Conservation (phyloP, 345 rosid genomes). For the Gossypium sturtianum region DNA sequence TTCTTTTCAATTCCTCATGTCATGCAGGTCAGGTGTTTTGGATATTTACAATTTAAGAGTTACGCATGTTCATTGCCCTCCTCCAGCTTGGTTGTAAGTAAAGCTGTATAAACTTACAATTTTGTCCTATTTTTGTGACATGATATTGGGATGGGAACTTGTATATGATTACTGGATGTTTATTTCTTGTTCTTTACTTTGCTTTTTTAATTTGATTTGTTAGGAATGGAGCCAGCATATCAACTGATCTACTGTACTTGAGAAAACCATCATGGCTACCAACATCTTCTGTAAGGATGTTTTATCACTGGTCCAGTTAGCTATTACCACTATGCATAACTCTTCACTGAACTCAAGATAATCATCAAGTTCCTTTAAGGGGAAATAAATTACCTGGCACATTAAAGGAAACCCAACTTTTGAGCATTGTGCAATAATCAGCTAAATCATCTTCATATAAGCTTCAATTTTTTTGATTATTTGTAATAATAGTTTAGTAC, state of each 20-base stretch:
- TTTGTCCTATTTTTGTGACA: neutral
- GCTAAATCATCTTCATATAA: neutral
- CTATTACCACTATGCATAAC: neutral
- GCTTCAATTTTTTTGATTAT: neutral
- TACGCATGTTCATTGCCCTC: conserved; percentile 96
- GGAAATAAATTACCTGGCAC: neutral
- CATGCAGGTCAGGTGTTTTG: conserved; percentile 84
- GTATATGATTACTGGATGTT: neutral
- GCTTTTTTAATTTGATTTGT: conserved; percentile 16
- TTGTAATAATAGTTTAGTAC: neutral
- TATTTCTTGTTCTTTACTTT: neutral
- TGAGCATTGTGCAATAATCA: neutral
- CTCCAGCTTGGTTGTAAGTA: conserved; percentile 97
- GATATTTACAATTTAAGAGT: conserved; percentile 55
- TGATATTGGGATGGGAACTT: neutral
- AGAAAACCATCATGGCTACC: conserved; percentile 88
- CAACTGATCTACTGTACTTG: conserved; percentile 37
- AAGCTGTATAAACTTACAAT: conserved; percentile 3
- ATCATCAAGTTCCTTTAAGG: neutral
- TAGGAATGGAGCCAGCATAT: conserved; percentile 46
- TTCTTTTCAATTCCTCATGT: conserved; percentile 8
- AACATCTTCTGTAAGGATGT: conserved; percentile 59
- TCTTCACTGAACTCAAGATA: neutral
- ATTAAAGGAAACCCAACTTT: conserved; percentile 1
- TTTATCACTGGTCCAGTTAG: neutral